Evolutionary conservation across 2,329 filamentous ascomycete genomes (phyloP).

Genomic region (Colletotrichum sp.): DNA sequence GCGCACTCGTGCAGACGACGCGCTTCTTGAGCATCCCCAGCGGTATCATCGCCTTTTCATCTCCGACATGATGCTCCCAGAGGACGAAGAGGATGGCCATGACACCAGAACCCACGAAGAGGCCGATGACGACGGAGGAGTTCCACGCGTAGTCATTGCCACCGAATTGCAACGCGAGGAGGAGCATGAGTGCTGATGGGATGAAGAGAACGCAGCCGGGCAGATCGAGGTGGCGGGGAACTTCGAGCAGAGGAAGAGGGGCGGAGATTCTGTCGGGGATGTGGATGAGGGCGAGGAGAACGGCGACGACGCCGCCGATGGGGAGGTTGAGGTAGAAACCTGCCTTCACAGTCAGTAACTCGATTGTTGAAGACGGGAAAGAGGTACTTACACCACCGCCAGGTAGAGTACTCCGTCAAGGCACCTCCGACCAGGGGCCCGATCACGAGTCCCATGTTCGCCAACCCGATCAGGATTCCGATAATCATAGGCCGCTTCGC

Average conservation of each 20-base stretch:
- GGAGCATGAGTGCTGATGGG: slow-evolving; percentile 42
- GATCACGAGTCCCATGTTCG: slow-evolving; percentile 47
- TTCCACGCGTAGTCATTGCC: slow-evolving; percentile 43
- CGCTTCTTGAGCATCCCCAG: slow-evolving; percentile 47
- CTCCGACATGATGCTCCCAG: slow-evolving; percentile 48
- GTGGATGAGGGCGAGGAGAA: slow-evolving; percentile 33
- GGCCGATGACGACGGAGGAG: slow-evolving; percentile 40
- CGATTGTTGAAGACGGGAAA: neutral
- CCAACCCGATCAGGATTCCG: slow-evolving; percentile 21
- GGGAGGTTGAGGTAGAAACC: slow-evolving; percentile 54
- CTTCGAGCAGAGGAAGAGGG: slow-evolving; percentile 25
- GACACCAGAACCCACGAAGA: slow-evolving; percentile 41
- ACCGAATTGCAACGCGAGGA: slow-evolving; percentile 51
- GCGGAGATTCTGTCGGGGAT: slow-evolving; percentile 42
- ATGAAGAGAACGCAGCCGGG: slow-evolving; percentile 48
- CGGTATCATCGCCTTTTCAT: slow-evolving; percentile 52
- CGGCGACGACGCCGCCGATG: slow-evolving; percentile 39
- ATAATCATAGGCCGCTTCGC: slow-evolving; percentile 26
- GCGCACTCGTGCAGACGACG: slow-evolving; percentile 44
- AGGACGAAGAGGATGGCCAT: slow-evolving; percentile 36
- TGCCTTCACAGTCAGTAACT: neutral
- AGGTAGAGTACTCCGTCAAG: slow-evolving; percentile 39
- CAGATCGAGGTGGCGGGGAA: slow-evolving; percentile 42
- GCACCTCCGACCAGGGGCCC: slow-evolving; percentile 53
- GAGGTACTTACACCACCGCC: slow-evolving; percentile 44